Base-by-base conservation (phyloP, 2,329 filamentous ascomycete species). In the Aspergillus fijiensis region DNA sequence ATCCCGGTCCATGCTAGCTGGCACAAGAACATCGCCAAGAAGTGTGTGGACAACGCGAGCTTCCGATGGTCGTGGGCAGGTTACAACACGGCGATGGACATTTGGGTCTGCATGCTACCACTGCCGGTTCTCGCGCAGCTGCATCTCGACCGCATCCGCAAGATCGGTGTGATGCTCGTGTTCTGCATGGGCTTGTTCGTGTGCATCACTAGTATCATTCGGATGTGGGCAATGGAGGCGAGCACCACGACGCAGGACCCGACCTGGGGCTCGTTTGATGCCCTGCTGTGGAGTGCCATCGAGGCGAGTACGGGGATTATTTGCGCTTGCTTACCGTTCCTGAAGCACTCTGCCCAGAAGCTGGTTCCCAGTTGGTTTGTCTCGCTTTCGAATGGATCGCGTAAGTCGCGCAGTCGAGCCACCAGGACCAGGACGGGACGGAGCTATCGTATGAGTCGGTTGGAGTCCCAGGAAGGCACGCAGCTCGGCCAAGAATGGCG, bases 281-380 rank as follows among this genome's bases (percentile, higher is more conserved):
- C 56, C 35, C 16, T 58, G 27, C 21, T 58, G 29, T 58, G 56
- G 56, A 61, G 59, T 39, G 56, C 55, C 6, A 54, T 61, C 16
- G 55, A 61, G 39, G 59, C 59, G 5, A 55, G 51, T 27, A 61
- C 59, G 25, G 59, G 59, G 0, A 58, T 61, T 21, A 61, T 61
- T 1, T 61, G 59, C 4, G 55, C 59, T 3, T 61, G 59, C 27
- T 31, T 61, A 11, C 59, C 55, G 4, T 53, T 61, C 7, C 19
- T 61, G 42, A 58, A 58, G 11, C 56, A 58, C 29, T 51, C 56
- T 9, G 52, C 52, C 12, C 56, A 58, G 23, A 49, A 35, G 25
- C 2, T 54, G 9, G 23, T 58, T 2, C 56, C 56, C 16, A 33
- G 29, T 11, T 52, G 39, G 50, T 53, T 58, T 54, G 50, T 25